phyloP scores from a whole-genome alignment of 169 alveolate species.

The Plasmodium inui region DNA sequence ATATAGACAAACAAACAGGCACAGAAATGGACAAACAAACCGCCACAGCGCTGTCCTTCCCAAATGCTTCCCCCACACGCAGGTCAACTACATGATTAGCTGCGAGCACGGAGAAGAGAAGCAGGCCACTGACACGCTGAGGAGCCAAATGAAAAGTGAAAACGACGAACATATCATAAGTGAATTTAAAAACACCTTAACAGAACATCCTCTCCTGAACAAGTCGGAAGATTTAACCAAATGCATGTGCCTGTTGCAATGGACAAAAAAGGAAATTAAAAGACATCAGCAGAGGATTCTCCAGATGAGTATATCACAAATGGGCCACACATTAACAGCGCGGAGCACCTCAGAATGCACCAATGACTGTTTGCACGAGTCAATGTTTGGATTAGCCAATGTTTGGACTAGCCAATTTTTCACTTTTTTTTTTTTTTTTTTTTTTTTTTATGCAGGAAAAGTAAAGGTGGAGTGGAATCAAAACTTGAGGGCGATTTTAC shows the following conservation, averaged over 20 bases:
- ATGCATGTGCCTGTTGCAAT: constrained; percentile 20
- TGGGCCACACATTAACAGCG: background rate
- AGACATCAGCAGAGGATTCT: constrained; percentile 11
- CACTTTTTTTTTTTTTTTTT: background rate
- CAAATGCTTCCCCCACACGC: background rate
- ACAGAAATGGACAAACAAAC: background rate
- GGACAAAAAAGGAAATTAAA: constrained; percentile 30
- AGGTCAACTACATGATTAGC: constrained; percentile 58
- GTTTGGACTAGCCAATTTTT: no score
- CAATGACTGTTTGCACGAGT: background rate
- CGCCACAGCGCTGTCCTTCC: background rate
- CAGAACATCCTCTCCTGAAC: constrained; percentile 9
- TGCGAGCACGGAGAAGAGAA: constrained; percentile 36
- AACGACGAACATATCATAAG: constrained; percentile 27
- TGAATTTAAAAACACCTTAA: constrained; percentile 28
- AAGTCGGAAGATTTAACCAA: constrained; percentile 34
- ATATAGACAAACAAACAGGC: background rate
- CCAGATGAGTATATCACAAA: constrained; percentile 19
- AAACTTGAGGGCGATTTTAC: background rate
- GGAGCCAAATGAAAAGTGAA: background rate
- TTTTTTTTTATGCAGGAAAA: constrained; percentile 1
- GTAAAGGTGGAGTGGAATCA: constrained; percentile 51
- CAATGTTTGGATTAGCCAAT: no score
- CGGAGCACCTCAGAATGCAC: background rate
- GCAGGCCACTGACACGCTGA: constrained; percentile 9